A percentile compares a stretch with the other conserved stretches of the same genome.
phyloP scores from a whole-genome alignment of 2,329 filamentous ascomycete genomes.

The Clarireedia sp. region DNA sequence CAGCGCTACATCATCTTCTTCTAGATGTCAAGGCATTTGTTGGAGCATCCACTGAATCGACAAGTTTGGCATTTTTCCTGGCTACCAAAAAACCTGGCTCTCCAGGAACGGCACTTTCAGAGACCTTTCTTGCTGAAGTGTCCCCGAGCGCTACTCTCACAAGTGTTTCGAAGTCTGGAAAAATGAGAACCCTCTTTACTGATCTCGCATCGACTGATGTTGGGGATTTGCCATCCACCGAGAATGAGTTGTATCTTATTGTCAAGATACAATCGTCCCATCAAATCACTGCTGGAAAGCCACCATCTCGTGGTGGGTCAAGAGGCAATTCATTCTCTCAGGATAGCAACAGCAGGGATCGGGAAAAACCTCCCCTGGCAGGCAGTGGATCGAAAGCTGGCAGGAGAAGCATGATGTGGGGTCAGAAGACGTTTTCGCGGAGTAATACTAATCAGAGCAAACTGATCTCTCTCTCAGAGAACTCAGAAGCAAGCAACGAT shows the following conservation, averaged over 20 bases:
- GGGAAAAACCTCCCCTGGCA: slow-evolving; percentile 38
- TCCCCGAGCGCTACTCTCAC: slow-evolving; percentile 65
- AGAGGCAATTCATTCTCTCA: slow-evolving; percentile 14
- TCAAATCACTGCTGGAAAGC: slow-evolving; percentile 23
- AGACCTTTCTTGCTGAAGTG: slow-evolving; percentile 74
- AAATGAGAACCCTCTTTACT: slow-evolving; percentile 78
- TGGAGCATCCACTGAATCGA: slow-evolving; percentile 66
- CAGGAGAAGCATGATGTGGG: slow-evolving; percentile 64
- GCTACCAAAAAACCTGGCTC: slow-evolving; percentile 62
- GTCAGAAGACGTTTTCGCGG: slow-evolving; percentile 47
- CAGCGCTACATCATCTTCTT: slow-evolving; percentile 70
- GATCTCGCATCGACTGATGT: slow-evolving; percentile 57
- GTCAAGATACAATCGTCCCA: slow-evolving; percentile 54
- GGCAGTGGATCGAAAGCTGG: slow-evolving; percentile 43
- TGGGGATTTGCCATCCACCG: slow-evolving; percentile 51
- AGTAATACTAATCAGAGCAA: slow-evolving; percentile 35
- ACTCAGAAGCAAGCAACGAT: slow-evolving; percentile 4
- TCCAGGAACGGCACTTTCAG: slow-evolving; percentile 62
- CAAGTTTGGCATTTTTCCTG: slow-evolving; percentile 69
- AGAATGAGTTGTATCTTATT: slow-evolving; percentile 72
- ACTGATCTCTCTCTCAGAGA: slow-evolving; percentile 42
- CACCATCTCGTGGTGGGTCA: slow-evolving; percentile 19
- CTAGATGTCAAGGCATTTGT: slow-evolving; percentile 79
- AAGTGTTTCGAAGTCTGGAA: slow-evolving; percentile 54
- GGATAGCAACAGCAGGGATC: slow-evolving; percentile 20